phyloP scores from a whole-genome alignment of 345 rosid species.

The Microcos paniculata region DNA sequence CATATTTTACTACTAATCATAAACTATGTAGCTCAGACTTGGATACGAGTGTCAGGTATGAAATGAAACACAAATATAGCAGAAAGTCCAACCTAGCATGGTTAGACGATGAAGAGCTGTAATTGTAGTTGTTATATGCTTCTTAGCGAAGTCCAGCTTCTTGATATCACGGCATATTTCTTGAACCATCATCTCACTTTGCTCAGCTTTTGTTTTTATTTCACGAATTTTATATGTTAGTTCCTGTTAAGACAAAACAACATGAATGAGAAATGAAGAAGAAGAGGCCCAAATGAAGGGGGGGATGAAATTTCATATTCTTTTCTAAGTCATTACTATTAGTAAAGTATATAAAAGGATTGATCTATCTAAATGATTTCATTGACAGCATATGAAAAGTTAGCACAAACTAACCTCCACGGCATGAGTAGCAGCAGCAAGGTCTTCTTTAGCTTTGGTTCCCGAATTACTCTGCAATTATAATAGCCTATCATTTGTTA shows the following conservation, averaged over 20 bases:
- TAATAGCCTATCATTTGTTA: slow-evolving; percentile 11
- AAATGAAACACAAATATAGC: slow-evolving; percentile 4
- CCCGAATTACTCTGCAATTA: slow-evolving; percentile 90
- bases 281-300: neutral
- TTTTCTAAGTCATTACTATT: slow-evolving; percentile 1
- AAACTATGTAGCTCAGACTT: neutral
- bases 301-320: neutral
- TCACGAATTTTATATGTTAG: slow-evolving; percentile 89
- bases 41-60: neutral
- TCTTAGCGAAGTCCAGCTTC: slow-evolving; percentile 98
- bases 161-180: slow-evolving; percentile 99
- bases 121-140: slow-evolving; percentile 95
- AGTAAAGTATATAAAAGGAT: neutral
- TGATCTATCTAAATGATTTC: neutral
- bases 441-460: slow-evolving; percentile 97
- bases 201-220: slow-evolving; percentile 98
- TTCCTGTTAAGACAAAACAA: slow-evolving; percentile 52
- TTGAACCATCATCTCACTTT: slow-evolving; percentile 99
- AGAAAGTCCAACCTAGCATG: slow-evolving; percentile 73
- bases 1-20: neutral
- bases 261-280: slow-evolving; percentile 10
- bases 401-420: slow-evolving; percentile 67
- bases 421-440: slow-evolving; percentile 97
- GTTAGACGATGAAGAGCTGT: slow-evolving; percentile 99
- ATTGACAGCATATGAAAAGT: neutral